These are phyloP conservation scores for Zoysia matrella DNA, from an alignment of 202 grass and related monocot species.

Conservation along the genomic window DNA sequence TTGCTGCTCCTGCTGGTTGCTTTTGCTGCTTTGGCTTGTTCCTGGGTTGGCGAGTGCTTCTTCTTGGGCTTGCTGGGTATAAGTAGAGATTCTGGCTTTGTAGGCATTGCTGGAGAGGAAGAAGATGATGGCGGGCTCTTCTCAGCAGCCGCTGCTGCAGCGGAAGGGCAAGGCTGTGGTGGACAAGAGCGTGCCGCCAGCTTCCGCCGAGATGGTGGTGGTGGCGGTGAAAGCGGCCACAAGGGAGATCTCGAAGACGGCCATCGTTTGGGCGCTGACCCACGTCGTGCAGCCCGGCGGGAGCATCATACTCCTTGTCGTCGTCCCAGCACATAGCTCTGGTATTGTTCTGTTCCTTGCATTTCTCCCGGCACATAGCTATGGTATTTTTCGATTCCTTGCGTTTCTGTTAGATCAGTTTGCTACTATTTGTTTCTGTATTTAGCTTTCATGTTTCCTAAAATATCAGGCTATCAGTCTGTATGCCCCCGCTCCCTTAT, in stretches of 20 bases:
- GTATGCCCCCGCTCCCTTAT: background rate
- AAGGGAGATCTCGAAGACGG: conserved; percentile 92
- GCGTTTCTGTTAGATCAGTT: conserved; percentile 1
- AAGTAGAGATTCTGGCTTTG: conserved; percentile 34
- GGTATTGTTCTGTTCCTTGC: conserved; percentile 56
- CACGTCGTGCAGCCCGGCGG: conserved; percentile 93
- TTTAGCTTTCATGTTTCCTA: conserved; percentile 8
- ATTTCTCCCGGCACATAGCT: too few relatives aligned
- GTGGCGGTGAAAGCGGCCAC: conserved; percentile 76
- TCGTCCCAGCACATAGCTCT: conserved; percentile 76
- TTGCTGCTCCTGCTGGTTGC: conserved; percentile 1
- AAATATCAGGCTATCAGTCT: background rate
- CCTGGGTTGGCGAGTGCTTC: conserved; percentile 36
- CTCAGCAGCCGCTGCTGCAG: conserved; percentile 69
- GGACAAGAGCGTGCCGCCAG: conserved; percentile 44
- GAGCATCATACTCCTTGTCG: conserved; percentile 79
- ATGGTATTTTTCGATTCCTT: conserved; percentile 16
- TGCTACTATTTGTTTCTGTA: background rate
- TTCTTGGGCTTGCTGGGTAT: too few relatives aligned
- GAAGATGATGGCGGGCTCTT: conserved; percentile 49
- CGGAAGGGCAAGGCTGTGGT: conserved; percentile 68
- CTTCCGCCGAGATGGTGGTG: conserved; percentile 71
- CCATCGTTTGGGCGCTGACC: conserved; percentile 89
- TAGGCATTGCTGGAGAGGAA: conserved; percentile 44
- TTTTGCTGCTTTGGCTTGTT: conserved; percentile 34